Evolutionary conservation across 345 rosid genomes (phyloP), one percentile per base, ranked within the genome.

Genomic region (Arabis hirsuta): DNA sequence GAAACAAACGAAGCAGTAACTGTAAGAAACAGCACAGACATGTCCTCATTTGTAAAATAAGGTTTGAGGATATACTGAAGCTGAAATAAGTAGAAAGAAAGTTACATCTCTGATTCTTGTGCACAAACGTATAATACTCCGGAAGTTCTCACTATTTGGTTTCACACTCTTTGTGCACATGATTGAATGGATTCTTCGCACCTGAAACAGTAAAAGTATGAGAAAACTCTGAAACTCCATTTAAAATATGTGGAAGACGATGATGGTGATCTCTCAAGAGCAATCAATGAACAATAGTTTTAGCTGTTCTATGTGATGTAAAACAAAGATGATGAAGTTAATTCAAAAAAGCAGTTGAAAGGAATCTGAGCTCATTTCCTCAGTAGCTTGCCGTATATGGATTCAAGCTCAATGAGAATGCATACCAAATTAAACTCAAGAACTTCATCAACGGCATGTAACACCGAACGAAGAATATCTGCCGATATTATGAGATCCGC

Each of bases 91-190:
- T 8, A 38, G 43, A 20, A 26, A 62, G 43, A 43, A 69, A 79
- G 82, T 87, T 85, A 95, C 99, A 76, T 95, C 96, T 88, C 82
- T 90, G 84, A 86, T 79, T 84, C 81, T 88, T 63, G 79, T 82
- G 22, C 83, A 76, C 84, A 84, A 67, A 78, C 69, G 83, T 85
- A 95, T 91, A 84, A 90, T 84, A 67, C 73, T 72, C 74, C 82
- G 79, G 85, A 85, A 85, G 65, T 87, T 90, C 78, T 90, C 97
- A 57, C 53, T 62, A 74, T 74, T 86, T 72, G 98, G 86, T 81
- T 76, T 77, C 89, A 91, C 72, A 51, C 78, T 71, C 70, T 79
- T 82, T 46, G 38, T 66, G 64, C 74, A 59, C 55, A 95, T 84
- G 56, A 88, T 34, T 52, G 90, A 82, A 77, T 82, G 83, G 64